phyloP scores from a whole-genome alignment of 306 rosid species.

The Sechiopsis laciniata region DNA sequence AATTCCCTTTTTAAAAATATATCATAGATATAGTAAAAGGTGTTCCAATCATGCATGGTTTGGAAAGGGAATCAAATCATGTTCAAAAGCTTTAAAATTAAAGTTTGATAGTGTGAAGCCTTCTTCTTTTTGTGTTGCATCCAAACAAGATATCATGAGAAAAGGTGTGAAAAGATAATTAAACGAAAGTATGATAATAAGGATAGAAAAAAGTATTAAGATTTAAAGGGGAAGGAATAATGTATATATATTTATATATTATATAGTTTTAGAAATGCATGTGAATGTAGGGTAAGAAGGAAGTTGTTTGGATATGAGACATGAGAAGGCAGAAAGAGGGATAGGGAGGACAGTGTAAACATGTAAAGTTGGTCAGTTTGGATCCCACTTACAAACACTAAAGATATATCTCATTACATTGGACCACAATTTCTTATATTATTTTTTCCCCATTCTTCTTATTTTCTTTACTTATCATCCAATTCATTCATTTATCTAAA shows the following conservation, averaged over 20 bases:
- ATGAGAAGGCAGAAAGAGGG: constrained; percentile 4
- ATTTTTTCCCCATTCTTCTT: no score
- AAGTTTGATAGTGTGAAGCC: background rate
- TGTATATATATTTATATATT: background rate
- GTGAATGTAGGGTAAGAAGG: constrained; percentile 20
- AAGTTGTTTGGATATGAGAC: constrained; percentile 16
- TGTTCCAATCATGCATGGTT: background rate
- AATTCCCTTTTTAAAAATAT: background rate
- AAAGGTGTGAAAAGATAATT: background rate
- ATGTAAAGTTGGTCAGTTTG: constrained; percentile 10
- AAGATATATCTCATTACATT: background rate
- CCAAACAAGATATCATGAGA: background rate
- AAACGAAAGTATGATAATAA: background rate
- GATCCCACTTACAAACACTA: background rate
- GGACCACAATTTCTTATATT: background rate
- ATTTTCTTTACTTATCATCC: background rate
- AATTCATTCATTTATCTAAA: no score
- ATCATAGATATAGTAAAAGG: background rate
- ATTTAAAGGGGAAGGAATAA: background rate
- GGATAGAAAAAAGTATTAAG: background rate
- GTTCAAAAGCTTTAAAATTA: background rate
- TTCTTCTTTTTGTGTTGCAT: background rate
- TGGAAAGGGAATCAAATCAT: constrained; percentile 4
- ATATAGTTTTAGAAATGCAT: background rate
- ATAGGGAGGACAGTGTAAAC: constrained; percentile 14